Evolutionary conservation across 2,329 filamentous ascomycete species (phyloP).

Genomic region (Arthrobotrys sinensis): DNA sequence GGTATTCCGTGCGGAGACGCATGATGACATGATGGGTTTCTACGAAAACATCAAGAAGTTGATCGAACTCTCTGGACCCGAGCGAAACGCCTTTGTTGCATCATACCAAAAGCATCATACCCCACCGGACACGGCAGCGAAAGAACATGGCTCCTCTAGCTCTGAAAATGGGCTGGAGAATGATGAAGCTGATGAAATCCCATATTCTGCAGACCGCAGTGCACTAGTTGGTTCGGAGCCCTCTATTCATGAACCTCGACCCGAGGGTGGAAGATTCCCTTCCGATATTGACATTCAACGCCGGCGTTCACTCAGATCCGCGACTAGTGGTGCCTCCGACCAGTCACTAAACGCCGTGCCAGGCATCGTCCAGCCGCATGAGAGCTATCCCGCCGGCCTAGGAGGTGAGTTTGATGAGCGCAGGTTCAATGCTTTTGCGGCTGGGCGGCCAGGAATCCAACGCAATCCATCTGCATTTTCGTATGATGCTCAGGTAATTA

Average conservation of each 20-base stretch:
- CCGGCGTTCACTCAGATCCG: constrained; percentile 69
- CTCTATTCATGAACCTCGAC: constrained; percentile 66
- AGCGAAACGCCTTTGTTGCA: constrained; percentile 88
- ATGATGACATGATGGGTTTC: constrained; percentile 98
- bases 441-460: constrained; percentile 59
- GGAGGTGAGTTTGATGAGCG: constrained; percentile 55
- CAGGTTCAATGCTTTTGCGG: constrained; percentile 63
- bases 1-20: constrained; percentile 79
- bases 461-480: constrained; percentile 65
- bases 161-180: constrained; percentile 62
- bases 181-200: constrained; percentile 77
- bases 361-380: constrained; percentile 70
- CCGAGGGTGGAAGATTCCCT: constrained; percentile 90
- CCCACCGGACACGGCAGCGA: constrained; percentile 70
- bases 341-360: constrained; percentile 72
- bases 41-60: constrained; percentile 92
- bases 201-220: constrained; percentile 76
- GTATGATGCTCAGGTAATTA: constrained; percentile 63
- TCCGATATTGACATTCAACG: constrained; percentile 92
- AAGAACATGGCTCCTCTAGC: constrained; percentile 61
- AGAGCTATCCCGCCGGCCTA: constrained; percentile 65
- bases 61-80: constrained; percentile 89
- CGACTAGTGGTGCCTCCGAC: constrained; percentile 71
- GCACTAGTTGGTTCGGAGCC: constrained; percentile 65
- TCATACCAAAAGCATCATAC: constrained; percentile 83